A percentile compares a stretch with the other conserved stretches of the same genome.
These are phyloP conservation scores for Mollisiaceae sp. DNA, from an alignment of 2,329 filamentous ascomycete species.

Conservation along the genomic window DNA sequence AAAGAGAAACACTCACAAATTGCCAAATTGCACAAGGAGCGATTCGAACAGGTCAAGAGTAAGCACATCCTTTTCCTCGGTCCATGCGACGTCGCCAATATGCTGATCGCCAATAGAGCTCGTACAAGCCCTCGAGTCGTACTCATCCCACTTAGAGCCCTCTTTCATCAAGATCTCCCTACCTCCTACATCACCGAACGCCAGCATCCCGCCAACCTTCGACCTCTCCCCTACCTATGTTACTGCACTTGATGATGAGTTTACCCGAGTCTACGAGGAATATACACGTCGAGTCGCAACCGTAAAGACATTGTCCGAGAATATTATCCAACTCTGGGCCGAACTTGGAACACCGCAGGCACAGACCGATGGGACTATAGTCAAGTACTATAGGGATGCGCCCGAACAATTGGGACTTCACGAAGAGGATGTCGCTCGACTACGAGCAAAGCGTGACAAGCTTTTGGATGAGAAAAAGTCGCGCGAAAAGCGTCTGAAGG, in stretches of 20 bases:
- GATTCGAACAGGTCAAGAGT: constrained; percentile 96
- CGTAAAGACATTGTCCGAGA: constrained; percentile 76
- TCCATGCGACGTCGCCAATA: background rate
- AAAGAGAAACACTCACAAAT: constrained; percentile 87
- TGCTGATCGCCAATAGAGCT: constrained; percentile 67
- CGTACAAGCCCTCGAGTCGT: constrained; percentile 90
- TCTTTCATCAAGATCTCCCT: constrained; percentile 85
- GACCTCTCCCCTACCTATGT: constrained; percentile 93
- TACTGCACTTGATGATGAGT: constrained; percentile 84
- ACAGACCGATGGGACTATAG: constrained; percentile 85
- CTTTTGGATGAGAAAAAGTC: constrained; percentile 86
- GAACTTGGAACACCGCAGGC: constrained; percentile 93
- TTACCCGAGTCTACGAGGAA: constrained; percentile 94
- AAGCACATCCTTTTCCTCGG: constrained; percentile 44
- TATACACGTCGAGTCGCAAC: constrained; percentile 82
- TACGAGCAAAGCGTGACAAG: constrained; percentile 78
- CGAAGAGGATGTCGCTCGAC: constrained; percentile 77
- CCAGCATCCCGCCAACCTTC: constrained; percentile 80
- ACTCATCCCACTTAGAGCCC: constrained; percentile 92
- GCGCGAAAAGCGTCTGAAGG: constrained; percentile 75
- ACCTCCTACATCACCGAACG: constrained; percentile 79
- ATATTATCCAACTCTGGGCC: constrained; percentile 93
- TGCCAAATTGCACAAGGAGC: constrained; percentile 82
- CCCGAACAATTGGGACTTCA: constrained; percentile 95
- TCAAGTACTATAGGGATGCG: constrained; percentile 86